Base-by-base conservation (phyloP, 108 stramenopile genomes). In the Pseudonitzschia multiseries region DNA sequence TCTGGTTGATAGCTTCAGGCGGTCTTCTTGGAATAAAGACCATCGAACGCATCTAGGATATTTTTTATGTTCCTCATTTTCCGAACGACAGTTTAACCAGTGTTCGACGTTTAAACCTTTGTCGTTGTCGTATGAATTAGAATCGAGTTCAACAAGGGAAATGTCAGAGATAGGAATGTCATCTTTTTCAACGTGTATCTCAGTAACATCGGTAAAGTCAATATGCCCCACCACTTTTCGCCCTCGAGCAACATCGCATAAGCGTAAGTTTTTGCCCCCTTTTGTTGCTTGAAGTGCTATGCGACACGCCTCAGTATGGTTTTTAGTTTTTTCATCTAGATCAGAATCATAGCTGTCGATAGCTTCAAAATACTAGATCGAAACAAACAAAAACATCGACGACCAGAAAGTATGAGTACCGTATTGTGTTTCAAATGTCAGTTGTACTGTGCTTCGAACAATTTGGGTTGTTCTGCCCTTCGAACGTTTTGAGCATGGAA, bases 261-360 rank as follows among this genome's bases (percentile, higher is more conserved):
- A 83, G 28, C 86, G 66, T 20, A 93, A 71, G 17, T 90, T 89
- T 65, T 90, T 95, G n/a, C 90, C 89, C 24, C 94, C 94, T 59
- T 87, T 87, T 8, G 74, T 83, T 10, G 75, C 76, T 60, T 56
- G 59, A 9, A 84, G 59, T 24, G 77, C 78, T 36, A 74, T 22
- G 0, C 31, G 69, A 8, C 65, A 40, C 6, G 71, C 74, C 20
- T 54, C 69, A 62, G 14, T 33, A 14, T 33, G 32, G 10, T 2
- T 33, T 62, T 62, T 61, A 56, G 53, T 43, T 60, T 57, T 17
- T n/a, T 62, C 69, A n/a, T 53, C 24, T 0, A 60, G 24, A 61
- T 74, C 77, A 36, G 56, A 26, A 22, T 31, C 2, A 8, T 48
- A 31, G 15, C 57, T 29, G 5, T 69, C 65, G 67, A 52, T 43